A percentile compares a stretch with the other conserved stretches of the same genome.
These are phyloP conservation scores for Neopestalotiopsis sp. DNA, from an alignment of 2,329 filamentous ascomycete genomes.

Conservation along the genomic window DNA sequence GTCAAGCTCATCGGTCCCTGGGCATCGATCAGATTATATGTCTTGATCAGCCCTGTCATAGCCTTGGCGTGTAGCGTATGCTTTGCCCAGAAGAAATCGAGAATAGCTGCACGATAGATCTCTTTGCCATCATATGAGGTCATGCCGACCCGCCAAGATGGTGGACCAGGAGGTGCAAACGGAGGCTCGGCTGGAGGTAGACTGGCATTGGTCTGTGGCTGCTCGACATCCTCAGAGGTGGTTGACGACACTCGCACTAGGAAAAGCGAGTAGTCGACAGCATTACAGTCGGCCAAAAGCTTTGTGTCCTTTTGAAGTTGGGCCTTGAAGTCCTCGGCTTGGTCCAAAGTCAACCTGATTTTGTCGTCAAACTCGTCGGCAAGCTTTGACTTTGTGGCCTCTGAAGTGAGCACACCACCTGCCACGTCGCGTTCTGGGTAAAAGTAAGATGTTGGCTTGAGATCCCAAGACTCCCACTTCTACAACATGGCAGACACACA, in stretches of 20 bases:
- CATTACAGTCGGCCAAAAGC: conserved; percentile 65
- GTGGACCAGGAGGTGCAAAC: conserved; percentile 37
- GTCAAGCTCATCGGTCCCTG: conserved; percentile 79
- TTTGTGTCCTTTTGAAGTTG: conserved; percentile 66
- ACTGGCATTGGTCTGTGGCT: conserved; percentile 50
- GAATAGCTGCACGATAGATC: conserved; percentile 68
- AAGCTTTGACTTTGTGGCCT: conserved; percentile 68
- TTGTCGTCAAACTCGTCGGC: conserved; percentile 73
- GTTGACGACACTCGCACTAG: conserved; percentile 56
- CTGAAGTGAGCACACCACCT: conserved; percentile 64
- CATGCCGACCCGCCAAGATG: conserved; percentile 67
- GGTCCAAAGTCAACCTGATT: conserved; percentile 57
- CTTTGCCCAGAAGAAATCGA: conserved; percentile 83
- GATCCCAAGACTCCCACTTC: conserved; percentile 74
- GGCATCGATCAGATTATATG: conserved; percentile 66
- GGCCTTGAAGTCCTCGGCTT: conserved; percentile 60
- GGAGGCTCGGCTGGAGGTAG: conserved; percentile 36
- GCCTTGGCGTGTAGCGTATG: conserved; percentile 69
- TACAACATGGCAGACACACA: background rate
- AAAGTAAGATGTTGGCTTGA: conserved; percentile 78
- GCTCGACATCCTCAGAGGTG: conserved; percentile 31
- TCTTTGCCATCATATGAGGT: conserved; percentile 66
- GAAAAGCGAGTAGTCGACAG: conserved; percentile 79
- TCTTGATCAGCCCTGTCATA: conserved; percentile 68
- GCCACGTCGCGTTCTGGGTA: conserved; percentile 76